Conservation (phyloP, 164 flowering plant genomes). For the Akebia trifoliata region DNA sequence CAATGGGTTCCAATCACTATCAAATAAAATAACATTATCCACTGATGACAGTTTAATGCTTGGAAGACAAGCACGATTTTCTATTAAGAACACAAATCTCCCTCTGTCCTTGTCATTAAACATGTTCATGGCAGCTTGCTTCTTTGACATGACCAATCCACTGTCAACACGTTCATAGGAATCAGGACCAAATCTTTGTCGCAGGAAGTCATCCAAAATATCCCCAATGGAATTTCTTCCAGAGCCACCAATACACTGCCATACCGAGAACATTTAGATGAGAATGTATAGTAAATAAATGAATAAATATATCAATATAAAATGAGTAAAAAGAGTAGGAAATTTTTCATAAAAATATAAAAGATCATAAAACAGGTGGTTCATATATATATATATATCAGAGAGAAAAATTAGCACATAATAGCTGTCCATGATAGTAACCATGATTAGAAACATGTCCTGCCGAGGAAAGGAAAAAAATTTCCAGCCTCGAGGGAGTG, state of each 20-base stretch:
- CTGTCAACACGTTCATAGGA: conserved; percentile 78
- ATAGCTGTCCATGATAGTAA: no score
- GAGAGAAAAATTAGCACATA: not conserved
- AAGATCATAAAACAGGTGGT: no score
- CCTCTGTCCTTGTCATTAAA: conserved; percentile 61
- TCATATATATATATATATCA: not conserved
- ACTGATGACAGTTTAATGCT: conserved; percentile 69
- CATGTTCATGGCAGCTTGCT: conserved; percentile 53
- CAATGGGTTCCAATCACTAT: conserved; percentile 78
- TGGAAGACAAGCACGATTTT: conserved; percentile 69
- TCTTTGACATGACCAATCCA: conserved; percentile 36
- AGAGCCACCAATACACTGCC: conserved; percentile 53
- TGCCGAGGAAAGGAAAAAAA: no score
- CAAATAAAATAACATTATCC: conserved; percentile 58
- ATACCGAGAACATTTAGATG: conserved; percentile 10
- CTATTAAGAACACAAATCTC: conserved; percentile 71
- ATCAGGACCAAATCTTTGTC: conserved; percentile 65
- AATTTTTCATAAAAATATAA: not conserved
- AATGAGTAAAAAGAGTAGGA: not conserved
- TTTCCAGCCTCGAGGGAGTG: no score
- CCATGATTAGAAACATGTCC: no score
- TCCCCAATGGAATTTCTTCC: conserved; percentile 50
- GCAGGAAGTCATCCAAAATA: conserved; percentile 75
- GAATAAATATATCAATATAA: not conserved
- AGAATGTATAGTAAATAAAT: not conserved